phyloP scores from a whole-genome alignment of 2,329 filamentous ascomycete genomes.

The Botrytis medusae region DNA sequence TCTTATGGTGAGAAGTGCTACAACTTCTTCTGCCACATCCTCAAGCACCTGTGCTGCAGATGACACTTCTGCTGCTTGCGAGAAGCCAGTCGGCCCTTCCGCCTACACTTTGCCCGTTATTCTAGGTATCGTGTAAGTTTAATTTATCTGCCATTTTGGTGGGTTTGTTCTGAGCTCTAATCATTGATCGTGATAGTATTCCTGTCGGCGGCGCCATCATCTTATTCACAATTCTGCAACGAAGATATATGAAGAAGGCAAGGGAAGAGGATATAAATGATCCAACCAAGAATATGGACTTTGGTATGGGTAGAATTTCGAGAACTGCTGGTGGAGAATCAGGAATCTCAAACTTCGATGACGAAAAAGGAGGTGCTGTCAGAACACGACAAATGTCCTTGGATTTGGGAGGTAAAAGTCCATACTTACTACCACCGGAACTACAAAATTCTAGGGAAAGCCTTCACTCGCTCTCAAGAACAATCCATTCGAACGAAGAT shows the following conservation, averaged over 20 bases:
- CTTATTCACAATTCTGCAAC: constrained; percentile 75
- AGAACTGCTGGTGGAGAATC: constrained; percentile 23
- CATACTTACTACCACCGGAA: constrained; percentile 88
- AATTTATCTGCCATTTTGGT: not conserved
- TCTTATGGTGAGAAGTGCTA: constrained; percentile 30
- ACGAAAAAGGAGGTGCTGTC: constrained; percentile 42
- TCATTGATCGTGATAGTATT: constrained; percentile 55
- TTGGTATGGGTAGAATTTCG: constrained; percentile 67
- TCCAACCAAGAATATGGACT: constrained; percentile 88
- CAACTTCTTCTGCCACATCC: constrained; percentile 30
- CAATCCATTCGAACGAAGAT: constrained; percentile 73
- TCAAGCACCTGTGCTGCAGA: constrained; percentile 42
- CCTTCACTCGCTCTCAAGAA: constrained; percentile 78
- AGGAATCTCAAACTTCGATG: not conserved
- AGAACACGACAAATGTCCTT: constrained; percentile 58
- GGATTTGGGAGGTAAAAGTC: constrained; percentile 71
- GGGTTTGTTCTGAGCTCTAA: constrained; percentile 18
- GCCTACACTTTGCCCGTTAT: constrained; percentile 66
- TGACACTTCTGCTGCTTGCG: constrained; percentile 46
- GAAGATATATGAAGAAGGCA: constrained; percentile 71
- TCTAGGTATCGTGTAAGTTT: constrained; percentile 68
- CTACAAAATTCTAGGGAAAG: constrained; percentile 80
- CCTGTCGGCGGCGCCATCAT: constrained; percentile 67
- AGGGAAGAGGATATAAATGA: constrained; percentile 78
- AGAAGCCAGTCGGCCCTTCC: constrained; percentile 57